phyloP scores from a whole-genome alignment of 2,329 filamentous ascomycete genomes.

The Fusarium sp. region DNA sequence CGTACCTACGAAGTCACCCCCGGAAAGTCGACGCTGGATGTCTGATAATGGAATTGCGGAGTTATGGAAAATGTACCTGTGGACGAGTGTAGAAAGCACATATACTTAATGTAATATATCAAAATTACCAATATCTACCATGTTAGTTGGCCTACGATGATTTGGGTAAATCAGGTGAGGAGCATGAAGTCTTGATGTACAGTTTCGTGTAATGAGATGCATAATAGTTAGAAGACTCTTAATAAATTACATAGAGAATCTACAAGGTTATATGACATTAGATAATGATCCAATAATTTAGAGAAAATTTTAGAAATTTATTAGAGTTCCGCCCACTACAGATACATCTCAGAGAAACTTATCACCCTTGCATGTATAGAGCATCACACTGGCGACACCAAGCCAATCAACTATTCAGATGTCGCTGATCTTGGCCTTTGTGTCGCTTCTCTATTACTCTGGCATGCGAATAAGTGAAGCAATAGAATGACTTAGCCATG shows the following conservation, averaged over 20 bases:
- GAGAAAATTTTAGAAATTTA: too few relatives aligned
- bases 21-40: slow-evolving; percentile 45
- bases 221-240: too few relatives aligned
- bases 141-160: too few relatives aligned
- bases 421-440: too few relatives aligned
- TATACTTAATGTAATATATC: slow-evolving; percentile 4
- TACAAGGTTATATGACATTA: too few relatives aligned
- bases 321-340: too few relatives aligned
- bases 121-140: neutral
- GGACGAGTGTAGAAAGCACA: neutral
- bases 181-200: too few relatives aligned
- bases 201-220: too few relatives aligned
- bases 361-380: neutral
- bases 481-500: neutral
- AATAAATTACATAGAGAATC: too few relatives aligned
- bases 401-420: neutral
- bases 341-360: too few relatives aligned
- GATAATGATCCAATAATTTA: too few relatives aligned
- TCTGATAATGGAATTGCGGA: slow-evolving; percentile 29
- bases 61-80: slow-evolving; percentile 12
- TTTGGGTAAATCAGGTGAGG: too few relatives aligned
- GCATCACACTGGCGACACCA: neutral
- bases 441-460: neutral
- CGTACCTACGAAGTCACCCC: slow-evolving; percentile 45
- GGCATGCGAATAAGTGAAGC: neutral